phyloP scores from a whole-genome alignment of 331 rosid species.

The Quercus lobata region DNA sequence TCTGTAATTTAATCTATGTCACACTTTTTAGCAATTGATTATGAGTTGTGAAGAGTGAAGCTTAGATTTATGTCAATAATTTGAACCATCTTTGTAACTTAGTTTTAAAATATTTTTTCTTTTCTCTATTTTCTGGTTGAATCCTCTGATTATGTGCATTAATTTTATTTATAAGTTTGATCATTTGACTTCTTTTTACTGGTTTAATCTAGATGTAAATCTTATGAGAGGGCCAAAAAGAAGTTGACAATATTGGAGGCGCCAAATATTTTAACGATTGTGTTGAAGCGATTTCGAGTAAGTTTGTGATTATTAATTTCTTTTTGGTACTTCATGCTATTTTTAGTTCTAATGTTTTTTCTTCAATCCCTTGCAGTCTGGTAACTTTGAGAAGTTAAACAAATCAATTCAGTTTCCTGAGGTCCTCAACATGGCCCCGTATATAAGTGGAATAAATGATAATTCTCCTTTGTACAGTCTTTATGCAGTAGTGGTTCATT shows the following conservation, averaged over 20 bases:
- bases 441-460: slow-evolving; percentile 56
- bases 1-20: not conserved
- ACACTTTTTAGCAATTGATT: not conserved
- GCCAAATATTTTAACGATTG: slow-evolving; percentile 82
- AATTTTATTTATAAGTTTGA: not conserved
- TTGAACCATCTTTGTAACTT: not conserved
- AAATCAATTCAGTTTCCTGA: slow-evolving; percentile 66
- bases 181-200: not conserved
- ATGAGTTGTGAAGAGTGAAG: not conserved
- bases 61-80: not conserved
- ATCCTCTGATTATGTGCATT: slow-evolving; percentile 5
- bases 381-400: slow-evolving; percentile 72
- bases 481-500: slow-evolving; percentile 82
- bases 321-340: not conserved
- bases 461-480: slow-evolving; percentile 55
- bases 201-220: slow-evolving; percentile 53
- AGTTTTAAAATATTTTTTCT: not conserved
- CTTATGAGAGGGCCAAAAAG: slow-evolving; percentile 78
- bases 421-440: slow-evolving; percentile 66
- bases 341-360: slow-evolving; percentile 18
- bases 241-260: slow-evolving; percentile 75
- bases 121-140: not conserved
- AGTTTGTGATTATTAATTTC: not conserved
- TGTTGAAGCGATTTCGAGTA: slow-evolving; percentile 81
- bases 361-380: slow-evolving; percentile 50